Evolutionary conservation across 305 asterid genomes (phyloP).

Genomic region (Coffea humblotiana): DNA sequence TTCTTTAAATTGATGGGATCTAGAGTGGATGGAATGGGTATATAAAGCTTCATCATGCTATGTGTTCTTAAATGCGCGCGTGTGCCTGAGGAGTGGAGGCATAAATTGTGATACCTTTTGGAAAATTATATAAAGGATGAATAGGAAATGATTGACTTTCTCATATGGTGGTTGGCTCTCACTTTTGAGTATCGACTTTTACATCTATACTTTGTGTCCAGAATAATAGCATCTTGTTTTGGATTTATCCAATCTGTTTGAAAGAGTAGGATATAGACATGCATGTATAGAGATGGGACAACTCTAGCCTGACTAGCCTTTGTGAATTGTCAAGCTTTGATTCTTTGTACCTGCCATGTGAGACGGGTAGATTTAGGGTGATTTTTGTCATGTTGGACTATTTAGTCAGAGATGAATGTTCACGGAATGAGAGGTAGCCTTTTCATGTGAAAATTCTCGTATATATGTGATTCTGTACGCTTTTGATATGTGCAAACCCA

Average conservation of each 20-base stretch:
- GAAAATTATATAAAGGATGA: neutral
- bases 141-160: neutral
- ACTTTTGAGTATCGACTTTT: neutral
- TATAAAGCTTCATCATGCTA: neutral
- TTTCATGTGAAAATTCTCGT: neutral
- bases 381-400: neutral
- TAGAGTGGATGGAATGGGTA: constrained; percentile 1
- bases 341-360: neutral
- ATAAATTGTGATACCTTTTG: neutral
- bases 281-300: neutral
- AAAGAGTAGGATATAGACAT: neutral
- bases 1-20: neutral
- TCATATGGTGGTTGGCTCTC: neutral
- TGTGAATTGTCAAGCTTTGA: neutral
- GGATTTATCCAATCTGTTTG: neutral
- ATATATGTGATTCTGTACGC: neutral
- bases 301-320: neutral
- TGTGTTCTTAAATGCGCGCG: neutral
- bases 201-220: neutral
- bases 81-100: neutral
- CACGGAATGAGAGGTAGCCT: neutral
- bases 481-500: neutral
- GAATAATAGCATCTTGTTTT: neutral
- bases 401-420: neutral
- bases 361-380: neutral